These are phyloP conservation scores for Blastomyces emzantsi DNA, from an alignment of 2,329 filamentous ascomycete species.

Conservation along the genomic window DNA sequence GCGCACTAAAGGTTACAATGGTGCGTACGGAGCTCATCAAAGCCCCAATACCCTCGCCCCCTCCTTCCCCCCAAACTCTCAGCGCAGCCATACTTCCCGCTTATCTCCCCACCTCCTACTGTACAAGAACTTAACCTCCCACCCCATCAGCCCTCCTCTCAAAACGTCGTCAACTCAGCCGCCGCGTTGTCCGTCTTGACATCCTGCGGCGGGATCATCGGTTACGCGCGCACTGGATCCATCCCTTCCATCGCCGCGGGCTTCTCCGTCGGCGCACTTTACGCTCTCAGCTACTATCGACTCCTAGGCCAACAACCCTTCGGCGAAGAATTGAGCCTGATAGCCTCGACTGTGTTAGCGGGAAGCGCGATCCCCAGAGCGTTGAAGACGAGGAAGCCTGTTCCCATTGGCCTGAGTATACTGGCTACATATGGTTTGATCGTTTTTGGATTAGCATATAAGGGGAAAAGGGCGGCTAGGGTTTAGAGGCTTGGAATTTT, in stretches of 20 bases:
- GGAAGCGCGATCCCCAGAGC: slow-evolving; percentile 80
- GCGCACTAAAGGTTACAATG: not conserved
- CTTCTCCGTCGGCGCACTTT: slow-evolving; percentile 66
- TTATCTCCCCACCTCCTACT: not conserved
- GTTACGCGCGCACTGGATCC: slow-evolving; percentile 76
- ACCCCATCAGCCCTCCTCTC: slow-evolving; percentile 12
- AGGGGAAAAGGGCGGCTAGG: slow-evolving; percentile 24
- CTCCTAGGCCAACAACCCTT: slow-evolving; percentile 68
- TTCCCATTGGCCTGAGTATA: slow-evolving; percentile 70
- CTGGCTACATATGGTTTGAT: slow-evolving; percentile 69
- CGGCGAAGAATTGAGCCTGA: slow-evolving; percentile 77
- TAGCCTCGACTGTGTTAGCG: slow-evolving; percentile 76
- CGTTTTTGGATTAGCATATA: slow-evolving; percentile 66
- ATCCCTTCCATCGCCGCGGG: slow-evolving; percentile 81
- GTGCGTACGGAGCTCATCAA: not conserved
- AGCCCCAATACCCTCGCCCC: not conserved
- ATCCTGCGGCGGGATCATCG: slow-evolving; percentile 75
- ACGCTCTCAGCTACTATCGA: slow-evolving; percentile 73
- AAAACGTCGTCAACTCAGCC: slow-evolving; percentile 49
- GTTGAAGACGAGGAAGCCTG: slow-evolving; percentile 71
- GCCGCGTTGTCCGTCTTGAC: slow-evolving; percentile 73
- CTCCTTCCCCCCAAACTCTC: not conserved
- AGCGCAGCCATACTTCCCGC: not conserved
- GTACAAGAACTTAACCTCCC: not conserved
- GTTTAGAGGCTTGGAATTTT: not conserved